Evolutionary conservation across 179 eudicot species (phyloP).

Genomic region (Beta macrorhiza): DNA sequence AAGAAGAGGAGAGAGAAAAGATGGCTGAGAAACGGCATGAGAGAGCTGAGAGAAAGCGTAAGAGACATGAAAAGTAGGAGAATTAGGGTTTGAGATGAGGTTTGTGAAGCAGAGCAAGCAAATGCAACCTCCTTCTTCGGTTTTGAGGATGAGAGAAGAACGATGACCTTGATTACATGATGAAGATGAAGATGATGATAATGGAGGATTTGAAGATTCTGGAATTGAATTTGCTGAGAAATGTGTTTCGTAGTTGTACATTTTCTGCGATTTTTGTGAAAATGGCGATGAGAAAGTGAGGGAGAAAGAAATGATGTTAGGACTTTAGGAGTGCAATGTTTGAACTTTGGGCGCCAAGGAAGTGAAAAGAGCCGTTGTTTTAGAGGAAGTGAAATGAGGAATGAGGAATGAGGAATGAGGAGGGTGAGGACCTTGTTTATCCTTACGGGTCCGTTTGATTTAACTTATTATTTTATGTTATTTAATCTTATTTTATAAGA

Average conservation of each 20-base stretch:
- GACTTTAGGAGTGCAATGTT: neutral
- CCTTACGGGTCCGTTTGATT: too few species aligned
- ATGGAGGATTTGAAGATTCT: slow-evolving; percentile 6
- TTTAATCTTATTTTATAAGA: too few species aligned
- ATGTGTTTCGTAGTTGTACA: neutral
- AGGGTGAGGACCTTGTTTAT: too few species aligned
- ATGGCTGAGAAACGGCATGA: slow-evolving; percentile 56
- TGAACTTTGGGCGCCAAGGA: slow-evolving; percentile 21
- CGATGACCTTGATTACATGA: slow-evolving; percentile 70
- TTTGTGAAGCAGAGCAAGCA: slow-evolving; percentile 81
- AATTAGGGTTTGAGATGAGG: slow-evolving; percentile 63
- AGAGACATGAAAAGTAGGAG: slow-evolving; percentile 63
- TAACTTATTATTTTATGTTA: too few species aligned
- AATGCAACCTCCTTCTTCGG: slow-evolving; percentile 62
- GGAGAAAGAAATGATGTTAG: neutral
- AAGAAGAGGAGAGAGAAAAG: slow-evolving; percentile 52
- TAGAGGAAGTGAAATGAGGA: too few species aligned
- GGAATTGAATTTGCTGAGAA: neutral
- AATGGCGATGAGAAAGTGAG: neutral
- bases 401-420: too few species aligned
- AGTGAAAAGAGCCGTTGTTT: too few species aligned
- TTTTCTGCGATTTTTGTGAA: neutral
- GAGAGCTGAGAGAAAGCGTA: slow-evolving; percentile 93
- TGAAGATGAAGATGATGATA: slow-evolving; percentile 23
- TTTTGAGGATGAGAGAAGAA: slow-evolving; percentile 48